Conservation (phyloP, 1,139 yeast genomes). For the Nakaseomyces uthaithaninus region DNA sequence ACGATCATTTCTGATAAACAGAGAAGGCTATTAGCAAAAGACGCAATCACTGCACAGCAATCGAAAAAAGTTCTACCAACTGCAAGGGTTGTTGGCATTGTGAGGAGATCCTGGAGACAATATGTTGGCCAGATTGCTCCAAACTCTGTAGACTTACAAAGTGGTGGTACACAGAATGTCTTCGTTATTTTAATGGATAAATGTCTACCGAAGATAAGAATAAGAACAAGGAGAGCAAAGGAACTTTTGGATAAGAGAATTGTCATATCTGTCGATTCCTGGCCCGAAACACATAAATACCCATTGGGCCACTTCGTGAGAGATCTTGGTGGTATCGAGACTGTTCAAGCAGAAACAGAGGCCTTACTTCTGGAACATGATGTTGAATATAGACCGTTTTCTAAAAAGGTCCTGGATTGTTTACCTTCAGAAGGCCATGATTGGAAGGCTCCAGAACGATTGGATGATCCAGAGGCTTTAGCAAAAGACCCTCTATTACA, state of each 20-base stretch:
- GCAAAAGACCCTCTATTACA: slow-evolving; percentile 47
- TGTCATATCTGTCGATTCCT: slow-evolving; percentile 83
- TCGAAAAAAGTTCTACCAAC: slow-evolving; percentile 68
- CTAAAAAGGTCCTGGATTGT: slow-evolving; percentile 86
- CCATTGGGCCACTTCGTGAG: slow-evolving; percentile 96
- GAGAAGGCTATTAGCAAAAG: slow-evolving; percentile 64
- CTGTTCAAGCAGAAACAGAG: slow-evolving; percentile 93
- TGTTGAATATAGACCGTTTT: slow-evolving; percentile 92
- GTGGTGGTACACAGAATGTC: slow-evolving; percentile 59
- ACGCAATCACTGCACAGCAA: slow-evolving; percentile 58
- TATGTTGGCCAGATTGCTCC: slow-evolving; percentile 94
- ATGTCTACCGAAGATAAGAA: slow-evolving; percentile 78
- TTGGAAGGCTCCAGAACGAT: slow-evolving; percentile 76
- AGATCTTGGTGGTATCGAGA: slow-evolving; percentile 80
- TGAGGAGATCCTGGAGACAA: slow-evolving; percentile 90
- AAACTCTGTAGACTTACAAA: slow-evolving; percentile 53
- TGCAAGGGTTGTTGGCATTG: slow-evolving; percentile 80
- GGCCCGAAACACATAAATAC: slow-evolving; percentile 77
- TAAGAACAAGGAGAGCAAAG: slow-evolving; percentile 76
- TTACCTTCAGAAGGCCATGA: slow-evolving; percentile 87
- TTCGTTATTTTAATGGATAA: slow-evolving; percentile 85
- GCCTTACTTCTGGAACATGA: slow-evolving; percentile 90
- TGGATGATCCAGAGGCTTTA: slow-evolving; percentile 42
- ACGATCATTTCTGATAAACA: slow-evolving; percentile 63
- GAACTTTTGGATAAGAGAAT: slow-evolving; percentile 81